A percentile compares a stretch with the other conserved stretches of the same genome.
Conservation (phyloP, 768 basidiomycete genomes). For the Tricholoma matsutake region DNA sequence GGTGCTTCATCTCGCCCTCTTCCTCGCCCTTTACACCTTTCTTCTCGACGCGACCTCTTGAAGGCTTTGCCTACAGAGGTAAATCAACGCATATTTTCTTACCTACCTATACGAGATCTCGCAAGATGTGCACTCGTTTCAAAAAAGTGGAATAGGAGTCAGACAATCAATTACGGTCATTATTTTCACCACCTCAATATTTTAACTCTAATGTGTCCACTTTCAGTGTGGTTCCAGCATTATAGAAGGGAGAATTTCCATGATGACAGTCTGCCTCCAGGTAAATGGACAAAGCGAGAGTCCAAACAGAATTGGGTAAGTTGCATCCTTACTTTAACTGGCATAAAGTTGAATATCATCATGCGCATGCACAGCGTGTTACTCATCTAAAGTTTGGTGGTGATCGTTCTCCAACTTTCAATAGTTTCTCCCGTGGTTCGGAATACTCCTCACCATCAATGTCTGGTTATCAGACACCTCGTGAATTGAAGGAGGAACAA, state of each 20-base stretch:
- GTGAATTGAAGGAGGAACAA: slow-evolving; percentile 73
- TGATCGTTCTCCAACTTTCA: slow-evolving; percentile 38
- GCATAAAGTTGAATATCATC: slow-evolving; percentile 6
- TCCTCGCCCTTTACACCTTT: slow-evolving; percentile 46
- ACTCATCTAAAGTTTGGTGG: slow-evolving; percentile 42
- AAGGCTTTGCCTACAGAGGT: slow-evolving; percentile 76
- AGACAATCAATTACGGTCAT: slow-evolving; percentile 88
- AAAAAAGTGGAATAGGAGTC: slow-evolving; percentile 84
- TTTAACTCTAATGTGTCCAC: not conserved
- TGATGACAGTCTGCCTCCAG: slow-evolving; percentile 70
- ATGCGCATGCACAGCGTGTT: slow-evolving; percentile 44
- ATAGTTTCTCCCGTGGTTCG: slow-evolving; percentile 36
- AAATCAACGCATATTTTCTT: slow-evolving; percentile 72
- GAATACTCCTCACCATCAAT: slow-evolving; percentile 48
- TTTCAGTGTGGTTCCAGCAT: slow-evolving; percentile 89
- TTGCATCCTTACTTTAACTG: slow-evolving; percentile 13
- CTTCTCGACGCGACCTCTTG: slow-evolving; percentile 55
- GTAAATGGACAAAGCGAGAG: slow-evolving; percentile 90
- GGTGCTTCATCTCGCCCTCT: slow-evolving; percentile 45
- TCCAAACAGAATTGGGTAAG: slow-evolving; percentile 91
- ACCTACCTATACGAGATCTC: slow-evolving; percentile 60
- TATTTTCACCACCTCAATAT: slow-evolving; percentile 13
- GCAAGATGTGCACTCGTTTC: slow-evolving; percentile 78
- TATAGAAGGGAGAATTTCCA: slow-evolving; percentile 87
- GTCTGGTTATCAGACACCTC: slow-evolving; percentile 76